A percentile compares a stretch with the other conserved stretches of the same genome.
These are phyloP conservation scores for Colletotrichum sp. DNA, from an alignment of 2,329 filamentous ascomycete species.

Conservation along the genomic window DNA sequence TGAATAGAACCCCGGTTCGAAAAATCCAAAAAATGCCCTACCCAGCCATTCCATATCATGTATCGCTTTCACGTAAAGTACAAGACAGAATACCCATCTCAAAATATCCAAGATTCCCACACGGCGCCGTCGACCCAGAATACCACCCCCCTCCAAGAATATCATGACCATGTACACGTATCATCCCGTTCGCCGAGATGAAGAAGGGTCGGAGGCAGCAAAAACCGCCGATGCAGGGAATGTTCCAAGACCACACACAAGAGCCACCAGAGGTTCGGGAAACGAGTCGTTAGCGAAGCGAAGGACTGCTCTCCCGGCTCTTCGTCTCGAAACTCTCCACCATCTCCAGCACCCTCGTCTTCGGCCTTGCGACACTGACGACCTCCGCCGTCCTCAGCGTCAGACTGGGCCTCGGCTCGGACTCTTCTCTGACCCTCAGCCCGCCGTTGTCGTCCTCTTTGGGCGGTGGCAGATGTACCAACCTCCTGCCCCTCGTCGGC, in stretches of 20 bases:
- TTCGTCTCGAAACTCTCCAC: conserved; percentile 58
- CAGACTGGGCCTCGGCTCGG: conserved; percentile 33
- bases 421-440: conserved; percentile 5
- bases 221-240: background rate
- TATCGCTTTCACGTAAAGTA: background rate
- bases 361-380: conserved; percentile 44
- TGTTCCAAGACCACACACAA: background rate
- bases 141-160: background rate
- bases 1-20: background rate
- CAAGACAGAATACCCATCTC: background rate
- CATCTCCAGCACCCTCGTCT: conserved; percentile 57
- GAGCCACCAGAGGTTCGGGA: background rate
- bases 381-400: conserved; percentile 50
- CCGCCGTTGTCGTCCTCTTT: background rate
- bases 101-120: background rate
- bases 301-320: conserved; percentile 44
- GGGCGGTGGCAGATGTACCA: conserved; percentile 20
- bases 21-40: background rate
- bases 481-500: conserved; percentile 10
- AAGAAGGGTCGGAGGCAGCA: background rate
- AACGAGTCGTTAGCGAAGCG: background rate
- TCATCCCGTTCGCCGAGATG: background rate
- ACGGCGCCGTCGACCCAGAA: background rate
- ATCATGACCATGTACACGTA: background rate
- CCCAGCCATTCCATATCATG: background rate